phyloP scores from a whole-genome alignment of 2,329 filamentous ascomycete species.

The Penicillium sp. region DNA sequence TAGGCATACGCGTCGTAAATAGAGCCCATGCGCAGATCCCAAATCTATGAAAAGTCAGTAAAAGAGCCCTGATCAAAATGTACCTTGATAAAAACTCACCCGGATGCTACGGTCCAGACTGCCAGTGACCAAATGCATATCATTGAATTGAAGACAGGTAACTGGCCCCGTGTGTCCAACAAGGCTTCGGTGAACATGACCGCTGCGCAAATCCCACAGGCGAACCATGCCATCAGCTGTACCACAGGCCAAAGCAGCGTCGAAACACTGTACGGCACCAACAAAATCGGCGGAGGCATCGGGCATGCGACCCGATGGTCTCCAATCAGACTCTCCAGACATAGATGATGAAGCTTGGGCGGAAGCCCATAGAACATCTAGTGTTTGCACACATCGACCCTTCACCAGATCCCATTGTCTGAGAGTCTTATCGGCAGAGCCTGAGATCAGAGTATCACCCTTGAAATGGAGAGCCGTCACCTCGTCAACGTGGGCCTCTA shows the following conservation, averaged over 20 bases:
- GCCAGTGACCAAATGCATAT: constrained; percentile 90
- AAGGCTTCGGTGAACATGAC: constrained; percentile 93
- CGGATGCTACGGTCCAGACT: constrained; percentile 90
- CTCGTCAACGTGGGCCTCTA: constrained; percentile 89
- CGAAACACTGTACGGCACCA: constrained; percentile 91
- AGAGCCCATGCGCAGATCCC: constrained; percentile 94
- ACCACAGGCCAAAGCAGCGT: constrained; percentile 91
- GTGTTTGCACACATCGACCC: constrained; percentile 94
- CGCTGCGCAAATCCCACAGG: constrained; percentile 93
- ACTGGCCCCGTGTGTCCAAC: constrained; percentile 95
- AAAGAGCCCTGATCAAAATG: not conserved
- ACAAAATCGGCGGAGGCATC: constrained; percentile 83
- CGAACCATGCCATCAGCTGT: constrained; percentile 97
- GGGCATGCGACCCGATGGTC: constrained; percentile 64
- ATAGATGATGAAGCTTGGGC: constrained; percentile 79
- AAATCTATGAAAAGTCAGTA: constrained; percentile 67
- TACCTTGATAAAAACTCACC: constrained; percentile 58
- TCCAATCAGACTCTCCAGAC: constrained; percentile 66
- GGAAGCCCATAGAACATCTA: constrained; percentile 97
- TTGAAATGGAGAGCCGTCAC: constrained; percentile 92
- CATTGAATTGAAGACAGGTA: constrained; percentile 93
- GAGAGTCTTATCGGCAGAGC: constrained; percentile 94
- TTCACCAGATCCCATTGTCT: constrained; percentile 97
- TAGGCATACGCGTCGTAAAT: constrained; percentile 97
- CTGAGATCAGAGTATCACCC: constrained; percentile 87